Conservation (phyloP, 2,329 filamentous ascomycete genomes). For the Pseudogymnoascus sp. region DNA sequence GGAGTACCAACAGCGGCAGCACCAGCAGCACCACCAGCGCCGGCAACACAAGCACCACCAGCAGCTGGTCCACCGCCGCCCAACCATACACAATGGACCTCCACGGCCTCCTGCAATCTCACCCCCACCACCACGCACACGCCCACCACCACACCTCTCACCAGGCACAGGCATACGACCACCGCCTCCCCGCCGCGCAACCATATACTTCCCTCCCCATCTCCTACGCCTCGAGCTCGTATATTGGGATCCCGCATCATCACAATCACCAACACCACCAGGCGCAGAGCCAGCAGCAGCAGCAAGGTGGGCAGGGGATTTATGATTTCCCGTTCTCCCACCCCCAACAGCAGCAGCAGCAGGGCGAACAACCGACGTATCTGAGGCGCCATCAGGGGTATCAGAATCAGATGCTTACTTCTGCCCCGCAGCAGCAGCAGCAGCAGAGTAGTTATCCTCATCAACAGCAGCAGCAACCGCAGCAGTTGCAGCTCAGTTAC, state of each 20-base stretch:
- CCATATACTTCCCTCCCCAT: conserved; percentile 22
- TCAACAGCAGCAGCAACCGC: background rate
- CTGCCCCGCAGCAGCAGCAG: background rate
- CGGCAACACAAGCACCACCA: conserved; percentile 15
- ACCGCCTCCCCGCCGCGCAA: conserved; percentile 16
- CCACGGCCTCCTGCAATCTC: conserved; percentile 24
- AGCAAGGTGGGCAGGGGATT: conserved; percentile 17
- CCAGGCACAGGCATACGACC: conserved; percentile 24
- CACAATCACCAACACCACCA: conserved; percentile 18
- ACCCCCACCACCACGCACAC: conserved; percentile 18
- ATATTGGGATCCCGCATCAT: conserved; percentile 20
- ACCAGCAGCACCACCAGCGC: conserved; percentile 21
- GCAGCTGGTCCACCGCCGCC: conserved; percentile 31
- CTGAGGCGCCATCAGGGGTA: no score
- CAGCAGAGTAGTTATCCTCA: background rate
- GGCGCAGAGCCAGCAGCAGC: conserved; percentile 24
- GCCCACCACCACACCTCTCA: conserved; percentile 19
- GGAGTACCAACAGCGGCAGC: conserved; percentile 31
- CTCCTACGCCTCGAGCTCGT: conserved; percentile 26
- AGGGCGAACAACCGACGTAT: no score
- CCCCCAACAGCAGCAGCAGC: background rate
- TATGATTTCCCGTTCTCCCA: conserved; percentile 13
- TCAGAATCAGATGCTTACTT: background rate
- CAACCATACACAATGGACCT: conserved; percentile 24
- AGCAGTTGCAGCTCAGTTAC: no score